Evolutionary conservation across 2,329 filamentous ascomycete species (phyloP).

Genomic region (Dactylonectria macrodidyma): DNA sequence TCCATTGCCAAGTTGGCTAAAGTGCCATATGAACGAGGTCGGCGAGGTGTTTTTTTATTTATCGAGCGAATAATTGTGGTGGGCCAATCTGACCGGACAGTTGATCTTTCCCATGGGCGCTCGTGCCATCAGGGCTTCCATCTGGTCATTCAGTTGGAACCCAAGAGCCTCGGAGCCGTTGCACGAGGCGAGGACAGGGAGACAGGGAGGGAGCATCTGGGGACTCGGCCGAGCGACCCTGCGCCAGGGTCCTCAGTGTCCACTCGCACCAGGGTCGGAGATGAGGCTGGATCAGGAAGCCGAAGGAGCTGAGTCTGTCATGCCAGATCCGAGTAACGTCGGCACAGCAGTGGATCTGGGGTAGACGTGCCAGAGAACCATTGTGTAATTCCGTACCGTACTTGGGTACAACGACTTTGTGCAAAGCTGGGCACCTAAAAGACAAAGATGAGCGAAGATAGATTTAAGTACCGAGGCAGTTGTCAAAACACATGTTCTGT

Average conservation of each 20-base stretch:
- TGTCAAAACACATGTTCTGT: constrained; percentile 13
- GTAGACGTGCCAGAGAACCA: constrained; percentile 42
- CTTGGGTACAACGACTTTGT: constrained; percentile 20
- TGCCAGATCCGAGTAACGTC: constrained; percentile 44
- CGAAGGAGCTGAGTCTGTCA: constrained; percentile 30
- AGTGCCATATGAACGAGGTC: constrained; percentile 9
- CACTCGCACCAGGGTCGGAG: constrained; percentile 39
- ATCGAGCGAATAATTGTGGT: constrained; percentile 35
- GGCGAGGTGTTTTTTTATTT: constrained; percentile 19
- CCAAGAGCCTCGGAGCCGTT: constrained; percentile 29
- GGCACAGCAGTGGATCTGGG: constrained; percentile 48
- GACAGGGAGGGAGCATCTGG: constrained; percentile 37
- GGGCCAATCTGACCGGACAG: constrained; percentile 35
- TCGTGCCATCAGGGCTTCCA: constrained; percentile 43
- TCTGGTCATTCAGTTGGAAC: constrained; percentile 36
- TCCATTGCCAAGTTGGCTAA: constrained; percentile 19
- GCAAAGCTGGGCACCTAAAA: constrained; percentile 10
- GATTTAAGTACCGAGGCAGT: constrained; percentile 15
- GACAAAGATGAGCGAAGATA: background rate
- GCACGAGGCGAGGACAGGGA: constrained; percentile 30
- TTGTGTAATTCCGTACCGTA: constrained; percentile 7
- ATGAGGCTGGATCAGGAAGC: constrained; percentile 49
- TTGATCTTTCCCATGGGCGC: constrained; percentile 41
- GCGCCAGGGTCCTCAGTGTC: constrained; percentile 31
- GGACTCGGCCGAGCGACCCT: constrained; percentile 47